Base-by-base conservation (phyloP, 2,329 filamentous ascomycete species). In the Fusarium nodosum region DNA sequence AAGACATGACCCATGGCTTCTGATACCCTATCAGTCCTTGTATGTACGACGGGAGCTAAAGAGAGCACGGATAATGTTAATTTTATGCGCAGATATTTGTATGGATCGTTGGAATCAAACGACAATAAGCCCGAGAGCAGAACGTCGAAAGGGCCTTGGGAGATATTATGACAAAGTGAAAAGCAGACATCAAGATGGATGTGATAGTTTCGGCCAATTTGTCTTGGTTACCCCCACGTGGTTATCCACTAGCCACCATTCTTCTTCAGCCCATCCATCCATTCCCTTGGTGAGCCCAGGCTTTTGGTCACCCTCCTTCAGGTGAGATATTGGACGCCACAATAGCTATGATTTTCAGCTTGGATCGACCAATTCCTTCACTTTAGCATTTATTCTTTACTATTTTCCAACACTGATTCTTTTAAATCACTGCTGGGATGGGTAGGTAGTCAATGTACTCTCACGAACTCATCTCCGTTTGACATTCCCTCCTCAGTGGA, bases 111-210 rank as follows among this genome's bases (percentile, higher is more conserved):
- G 5, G 7, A 15, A 44, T 42, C 5, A 20, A 30, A 11, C 9
- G 11, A 31, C 16, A 24, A 18, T 7, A 44, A 36, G 5, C 9
- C n/a, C 3, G 30, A 20, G 13, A 33, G 11, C 9, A 54, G 16
- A 50, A 24, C 2, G 18, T 15, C 20, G 22, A 5, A 15, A 4
- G 18, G 9, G 30, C 13, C 15, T 2, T 3, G 3, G 20, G 34
- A 16, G 18, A 30, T 20, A 52, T 30, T 36, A 74, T 71, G 47
- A 74, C 74, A 74, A 72, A 77, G 57, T 75, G 60, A 66, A 72
- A 74, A 8, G 67, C 64, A 56, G 71, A 30, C 44, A 64, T 74
- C 36, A 53, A 50, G 44, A 57, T 51, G 46, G 31, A 24, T 34
- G 52, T 31, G 34, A 65, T 54, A 10, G 44, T 22, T 56, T 60